Base-by-base conservation (phyloP, 495 filamentous ascomycete genomes). In the Xylona heveae region DNA sequence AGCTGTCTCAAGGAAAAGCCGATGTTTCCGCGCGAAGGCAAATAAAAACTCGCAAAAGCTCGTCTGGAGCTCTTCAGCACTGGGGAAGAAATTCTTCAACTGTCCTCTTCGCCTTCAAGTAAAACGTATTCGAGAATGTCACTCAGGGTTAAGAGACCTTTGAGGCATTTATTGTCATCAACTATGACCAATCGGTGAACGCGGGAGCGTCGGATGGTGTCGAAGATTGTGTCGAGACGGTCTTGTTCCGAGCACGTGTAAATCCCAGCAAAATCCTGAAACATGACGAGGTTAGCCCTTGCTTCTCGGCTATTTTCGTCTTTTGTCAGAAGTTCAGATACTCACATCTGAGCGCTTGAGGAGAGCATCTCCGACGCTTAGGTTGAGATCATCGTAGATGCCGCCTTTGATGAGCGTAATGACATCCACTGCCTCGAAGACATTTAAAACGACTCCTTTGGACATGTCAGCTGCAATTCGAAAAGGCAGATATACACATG, bases 371-470 rank as follows among this genome's bases (percentile, higher is more conserved):
- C 85, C 88, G 4, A 94, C 83, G 13, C 62, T 79, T 2, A 88
- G 64, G 26, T 76, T 68, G 34, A 95, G 59, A 38, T 94, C 88
- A 34, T 95, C 84, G 41, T 95, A 94, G 10, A 68, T 70, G 9
- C 83, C 83, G 7, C 81, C 84, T 48, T 88, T 90, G 48, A 99
- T 94, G 43, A 93, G 64, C 0, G 83, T 75, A 40, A 99, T 90
- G 27, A 99, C 81, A 55, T 99, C 88, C 28, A 99, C 84, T 5
- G 88, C 79, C 52, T 99, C 90, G 44, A 95, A 99, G 4, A 95
- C 81, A 48, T 99, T 99, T 40, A 93, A 69, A 1, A 99, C 67
- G 28, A 71, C 58, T 30, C 71, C 74, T 75, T 31, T 23, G 23
- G 21, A n/a, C 34, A 20, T 5, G 31, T 40, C 14, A 40, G 21